Conservation (phyloP, 2,329 filamentous ascomycete genomes). For the Colletotrichum sp. region DNA sequence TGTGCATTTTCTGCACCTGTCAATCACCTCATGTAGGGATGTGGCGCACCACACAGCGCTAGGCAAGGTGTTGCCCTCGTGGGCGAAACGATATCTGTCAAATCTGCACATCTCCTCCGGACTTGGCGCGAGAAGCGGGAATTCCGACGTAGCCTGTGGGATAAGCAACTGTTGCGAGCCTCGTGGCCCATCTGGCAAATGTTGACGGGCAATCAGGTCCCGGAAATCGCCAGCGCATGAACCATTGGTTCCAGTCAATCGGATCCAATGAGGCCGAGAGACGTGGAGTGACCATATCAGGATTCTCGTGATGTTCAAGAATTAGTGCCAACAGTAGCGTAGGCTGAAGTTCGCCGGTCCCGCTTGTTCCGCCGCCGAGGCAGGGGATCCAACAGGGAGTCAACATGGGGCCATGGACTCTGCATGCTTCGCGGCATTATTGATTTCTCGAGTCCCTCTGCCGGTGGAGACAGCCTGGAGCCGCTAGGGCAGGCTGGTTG, state of each 20-base stretch:
- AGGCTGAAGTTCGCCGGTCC: background rate
- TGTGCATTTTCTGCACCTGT: background rate
- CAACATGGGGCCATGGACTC: background rate
- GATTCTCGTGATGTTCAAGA: background rate
- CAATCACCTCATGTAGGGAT: background rate
- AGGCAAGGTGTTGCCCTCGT: background rate
- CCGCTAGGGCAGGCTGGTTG: background rate
- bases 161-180: background rate
- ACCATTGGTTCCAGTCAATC: background rate
- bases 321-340: background rate
- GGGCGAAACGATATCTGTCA: background rate
- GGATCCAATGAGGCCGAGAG: background rate
- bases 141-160: background rate
- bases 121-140: background rate
- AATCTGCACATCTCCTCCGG: background rate
- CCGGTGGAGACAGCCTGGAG: background rate
- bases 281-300: background rate
- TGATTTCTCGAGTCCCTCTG: background rate
- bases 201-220: background rate
- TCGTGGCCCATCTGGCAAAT: background rate
- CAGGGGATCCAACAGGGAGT: background rate
- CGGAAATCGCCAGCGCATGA: background rate
- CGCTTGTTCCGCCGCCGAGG: background rate
- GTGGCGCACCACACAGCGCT: background rate
- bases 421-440: background rate